These are phyloP conservation scores for Blastocystis sp. DNA, from an alignment of 352 stramenopile genomes.

Conservation along the genomic window DNA sequence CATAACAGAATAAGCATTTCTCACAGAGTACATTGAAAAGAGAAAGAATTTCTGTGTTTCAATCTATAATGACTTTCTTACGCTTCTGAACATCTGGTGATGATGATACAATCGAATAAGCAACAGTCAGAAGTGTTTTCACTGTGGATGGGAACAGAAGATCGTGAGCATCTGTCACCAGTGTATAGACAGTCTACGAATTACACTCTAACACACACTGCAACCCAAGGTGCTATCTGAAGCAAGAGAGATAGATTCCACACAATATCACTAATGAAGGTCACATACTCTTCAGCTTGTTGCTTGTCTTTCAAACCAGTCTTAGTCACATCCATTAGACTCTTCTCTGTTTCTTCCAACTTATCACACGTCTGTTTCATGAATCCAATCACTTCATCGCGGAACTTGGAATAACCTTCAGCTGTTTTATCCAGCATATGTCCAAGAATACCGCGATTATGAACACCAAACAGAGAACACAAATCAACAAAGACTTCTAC, in stretches of 20 bases:
- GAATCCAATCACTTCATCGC: slow-evolving; percentile 49
- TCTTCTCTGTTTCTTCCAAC: slow-evolving; percentile 36
- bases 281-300: neutral
- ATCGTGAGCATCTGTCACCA: neutral
- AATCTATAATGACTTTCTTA: neutral
- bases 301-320: neutral
- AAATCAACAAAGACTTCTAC: neutral
- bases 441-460: neutral
- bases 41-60: neutral
- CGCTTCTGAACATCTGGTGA: neutral
- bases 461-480: neutral
- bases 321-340: neutral
- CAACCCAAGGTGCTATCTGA: neutral
- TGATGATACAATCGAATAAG: neutral
- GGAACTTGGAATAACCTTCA: neutral
- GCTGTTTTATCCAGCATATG: slow-evolving; percentile 1
- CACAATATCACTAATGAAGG: slow-evolving; percentile 17
- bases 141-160: slow-evolving; percentile 31
- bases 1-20: slow-evolving; percentile 47
- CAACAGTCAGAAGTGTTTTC: neutral
- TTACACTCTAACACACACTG: neutral
- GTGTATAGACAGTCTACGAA: neutral
- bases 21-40: slow-evolving; percentile 3
- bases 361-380: neutral
- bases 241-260: neutral